Evolutionary conservation across 768 basidiomycete species (phyloP), one percentile per base, ranked within the genome.

Genomic region (Tulasnella calospora): DNA sequence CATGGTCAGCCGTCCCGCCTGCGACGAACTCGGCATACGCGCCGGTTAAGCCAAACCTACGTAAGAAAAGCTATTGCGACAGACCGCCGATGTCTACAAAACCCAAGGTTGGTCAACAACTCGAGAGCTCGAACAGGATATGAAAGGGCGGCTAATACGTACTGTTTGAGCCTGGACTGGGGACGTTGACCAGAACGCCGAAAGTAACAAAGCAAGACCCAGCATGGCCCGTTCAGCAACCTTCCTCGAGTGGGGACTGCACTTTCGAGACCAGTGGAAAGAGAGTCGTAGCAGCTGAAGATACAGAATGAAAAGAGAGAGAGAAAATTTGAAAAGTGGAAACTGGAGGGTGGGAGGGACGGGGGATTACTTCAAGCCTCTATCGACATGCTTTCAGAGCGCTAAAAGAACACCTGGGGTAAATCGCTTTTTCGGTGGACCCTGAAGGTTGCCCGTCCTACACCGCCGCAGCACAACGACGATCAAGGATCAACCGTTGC

Each of bases 121-220:
- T 19, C 55, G 55, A 19, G 19, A 61, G 57, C 57, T 61, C 55
- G 27, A 51, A 8, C 33, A 33, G 13, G 46, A 23, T 35, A 27
- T 51, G 51, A 41, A 76, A 36, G 51, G 46, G 51, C 36, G 27
- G 51, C 8, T n/a, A 55, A 47, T 46, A 73, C 73, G 30, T 57
- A 61, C 74, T 5, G 74, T 76, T 57, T 76, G 74, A 61, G 74
- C 74, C 51, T 47, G 33, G 51, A 76, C 74, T 44, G 57, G 27
- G 57, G 27, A 61, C 57, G 57, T 61, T 61, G 57, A 61, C 57
- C 57, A 61, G 57, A 61, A 61, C 57, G 57, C 57, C 57, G 57
- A 30, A 61, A 30, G 57, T 21, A 61, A 61, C 57, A 61, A 61
- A 30, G 57, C 57, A 8, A n/a, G 57, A 61, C 57, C 57, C 17